These are phyloP conservation scores for Trametes hirsuta DNA, from an alignment of 1,284 basidiomycete genomes.

Conservation along the genomic window DNA sequence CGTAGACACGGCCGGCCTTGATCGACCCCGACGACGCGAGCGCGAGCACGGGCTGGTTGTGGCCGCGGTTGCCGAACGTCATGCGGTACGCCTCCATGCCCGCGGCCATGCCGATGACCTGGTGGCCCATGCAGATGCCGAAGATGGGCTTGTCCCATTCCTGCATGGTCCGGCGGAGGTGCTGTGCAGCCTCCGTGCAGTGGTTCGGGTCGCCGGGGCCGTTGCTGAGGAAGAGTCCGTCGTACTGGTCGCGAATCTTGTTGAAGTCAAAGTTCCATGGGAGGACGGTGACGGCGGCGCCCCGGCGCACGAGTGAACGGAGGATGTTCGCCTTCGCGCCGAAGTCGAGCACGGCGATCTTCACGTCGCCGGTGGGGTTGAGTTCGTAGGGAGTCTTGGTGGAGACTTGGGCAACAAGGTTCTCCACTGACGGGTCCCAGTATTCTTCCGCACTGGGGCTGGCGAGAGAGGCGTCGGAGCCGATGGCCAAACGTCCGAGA, in stretches of 20 bases:
- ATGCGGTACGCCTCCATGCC: conserved; percentile 96
- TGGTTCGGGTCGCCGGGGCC: conserved; percentile 94
- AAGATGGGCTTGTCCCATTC: conserved; percentile 96
- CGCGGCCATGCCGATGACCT: conserved; percentile 96
- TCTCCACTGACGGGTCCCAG: conserved; percentile 92
- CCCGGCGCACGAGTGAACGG: conserved; percentile 88
- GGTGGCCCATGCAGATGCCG: conserved; percentile 99
- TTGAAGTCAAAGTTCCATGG: conserved; percentile 99
- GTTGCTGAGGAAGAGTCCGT: conserved; percentile 96
- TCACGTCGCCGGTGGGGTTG: conserved; percentile 87
- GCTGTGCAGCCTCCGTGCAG: conserved; percentile 85
- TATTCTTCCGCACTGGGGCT: conserved; percentile 71
- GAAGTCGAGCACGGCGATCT: conserved; percentile 96
- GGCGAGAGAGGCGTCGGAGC: conserved; percentile 69
- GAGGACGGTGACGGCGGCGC: conserved; percentile 91
- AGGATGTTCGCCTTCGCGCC: conserved; percentile 98
- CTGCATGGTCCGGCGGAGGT: conserved; percentile 78
- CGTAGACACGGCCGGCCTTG: conserved; percentile 95
- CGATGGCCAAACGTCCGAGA: conserved; percentile 88
- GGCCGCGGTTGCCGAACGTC: conserved; percentile 98
- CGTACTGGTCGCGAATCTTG: conserved; percentile 84
- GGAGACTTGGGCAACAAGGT: conserved; percentile 93
- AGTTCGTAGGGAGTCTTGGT: conserved; percentile 86
- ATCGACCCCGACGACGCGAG: conserved; percentile 90
- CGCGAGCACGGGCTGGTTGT: conserved; percentile 98